Evolutionary conservation across 371 early-diverging fungal genomes (phyloP), one percentile per base, ranked within the genome.

Genomic region (Rhizopus delemar): DNA sequence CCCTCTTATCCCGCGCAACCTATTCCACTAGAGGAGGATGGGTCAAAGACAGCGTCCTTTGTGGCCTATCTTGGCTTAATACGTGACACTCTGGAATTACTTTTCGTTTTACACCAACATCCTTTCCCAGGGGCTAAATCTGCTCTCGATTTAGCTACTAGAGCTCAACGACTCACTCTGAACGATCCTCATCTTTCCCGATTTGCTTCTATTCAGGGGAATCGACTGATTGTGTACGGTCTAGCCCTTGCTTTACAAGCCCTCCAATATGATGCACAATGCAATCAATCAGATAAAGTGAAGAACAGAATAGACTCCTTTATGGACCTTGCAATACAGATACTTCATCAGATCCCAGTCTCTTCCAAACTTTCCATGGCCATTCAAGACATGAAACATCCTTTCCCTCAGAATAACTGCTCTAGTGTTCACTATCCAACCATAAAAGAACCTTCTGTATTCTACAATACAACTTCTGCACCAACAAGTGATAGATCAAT

Each of bases 121-220:
- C 41, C 46, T 12, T 35, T 36, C 9, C 38, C 51, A 15, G 35
- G 43, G 3, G 8, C 41, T 5, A 1, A 31, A 16, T 3, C 11
- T n/a, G 28, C 13, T 33, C 51, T 59, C 13, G 35, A 55, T 32
- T n/a, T 68, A 3, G 46, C 49, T 11, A 31, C 31, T 0, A 53
- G 59, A 35, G 59, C 67, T 3, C 45, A 55, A 22, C 29, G 45
- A 9, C 41, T 67, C 9, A 56, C 56, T 3, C 22, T 38, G 1
- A 51, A 39, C 0, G 56, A 59, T 16, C 34, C 56, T 28, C 51
- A 39, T 15, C 51, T 34, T 9, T 63, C 60, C 4, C 29, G 63
- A 12, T 29, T 59, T 22, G 60, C 63, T 0, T 51, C 60, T 34
- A 63, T 68, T 32, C 63, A 68, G 33, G 68, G 68, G 1, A 56